phyloP scores from a whole-genome alignment of 2,329 filamentous ascomycete genomes.

The Purpureocillium lavendulum region DNA sequence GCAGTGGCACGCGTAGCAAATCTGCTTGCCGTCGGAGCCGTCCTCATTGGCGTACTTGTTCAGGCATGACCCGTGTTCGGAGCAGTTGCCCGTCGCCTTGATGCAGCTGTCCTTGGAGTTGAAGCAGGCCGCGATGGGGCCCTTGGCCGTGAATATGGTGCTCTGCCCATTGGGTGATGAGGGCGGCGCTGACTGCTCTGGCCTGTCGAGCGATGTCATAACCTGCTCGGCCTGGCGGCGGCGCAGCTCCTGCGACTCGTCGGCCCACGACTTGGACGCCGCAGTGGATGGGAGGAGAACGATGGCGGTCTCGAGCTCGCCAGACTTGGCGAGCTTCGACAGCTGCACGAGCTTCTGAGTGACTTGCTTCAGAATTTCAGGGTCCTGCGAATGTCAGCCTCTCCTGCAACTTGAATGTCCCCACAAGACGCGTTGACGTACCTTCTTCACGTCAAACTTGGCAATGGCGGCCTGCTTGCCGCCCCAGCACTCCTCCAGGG shows the following conservation, averaged over 20 bases:
- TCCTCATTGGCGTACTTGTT: conserved; percentile 49
- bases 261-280: conserved; percentile 30
- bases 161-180: conserved; percentile 14
- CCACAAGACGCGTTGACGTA: conserved; percentile 12
- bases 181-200: conserved; percentile 12
- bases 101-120: conserved; percentile 58
- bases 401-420: not conserved
- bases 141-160: conserved; percentile 26
- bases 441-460: conserved; percentile 35
- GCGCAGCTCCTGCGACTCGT: conserved; percentile 32
- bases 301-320: conserved; percentile 47
- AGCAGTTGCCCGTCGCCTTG: conserved; percentile 67
- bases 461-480: conserved; percentile 29
- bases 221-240: conserved; percentile 41
- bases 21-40: conserved; percentile 27
- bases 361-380: conserved; percentile 33
- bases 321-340: conserved; percentile 33
- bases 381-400: conserved; percentile 25
- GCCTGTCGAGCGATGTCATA: conserved; percentile 27
- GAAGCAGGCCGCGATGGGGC: conserved; percentile 66
- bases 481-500: conserved; percentile 37
- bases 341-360: conserved; percentile 36
- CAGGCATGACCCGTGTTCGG: conserved; percentile 69
- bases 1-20: conserved; percentile 78
- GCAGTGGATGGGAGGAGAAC: conserved; percentile 44